These are phyloP conservation scores for Begonia fuchsioides DNA, from an alignment of 306 rosid species.

Conservation along the genomic window DNA sequence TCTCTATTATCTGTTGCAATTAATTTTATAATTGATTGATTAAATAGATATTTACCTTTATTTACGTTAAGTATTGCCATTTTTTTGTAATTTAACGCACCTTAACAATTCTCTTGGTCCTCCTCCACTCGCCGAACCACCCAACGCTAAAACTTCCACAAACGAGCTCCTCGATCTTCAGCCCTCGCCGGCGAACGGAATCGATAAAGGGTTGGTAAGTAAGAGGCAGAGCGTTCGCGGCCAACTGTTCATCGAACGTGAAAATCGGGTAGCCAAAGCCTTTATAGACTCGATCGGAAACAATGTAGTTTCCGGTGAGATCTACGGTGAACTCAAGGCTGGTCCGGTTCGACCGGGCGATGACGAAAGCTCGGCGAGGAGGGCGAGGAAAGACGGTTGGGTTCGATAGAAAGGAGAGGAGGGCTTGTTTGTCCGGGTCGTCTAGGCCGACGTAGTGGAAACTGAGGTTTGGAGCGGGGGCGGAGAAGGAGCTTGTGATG, in stretches of 20 bases:
- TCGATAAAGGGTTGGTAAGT: slow-evolving; percentile 11
- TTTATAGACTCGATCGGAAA: slow-evolving; percentile 13
- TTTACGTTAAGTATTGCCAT: too few relatives aligned
- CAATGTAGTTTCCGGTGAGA: slow-evolving; percentile 9
- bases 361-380: slow-evolving; percentile 37
- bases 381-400: slow-evolving; percentile 4
- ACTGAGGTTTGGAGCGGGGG: slow-evolving; percentile 8
- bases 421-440: slow-evolving; percentile 29
- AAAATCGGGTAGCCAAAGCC: slow-evolving; percentile 32
- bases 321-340: slow-evolving; percentile 32
- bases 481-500: slow-evolving; percentile 10
- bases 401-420: slow-evolving; percentile 32
- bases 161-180: slow-evolving; percentile 17
- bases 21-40: too few relatives aligned
- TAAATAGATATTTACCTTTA: too few relatives aligned
- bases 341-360: slow-evolving; percentile 20
- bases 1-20: too few relatives aligned
- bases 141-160: slow-evolving; percentile 17
- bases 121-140: slow-evolving; percentile 23
- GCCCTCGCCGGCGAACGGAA: slow-evolving; percentile 17
- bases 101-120: slow-evolving; percentile 7
- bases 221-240: slow-evolving; percentile 10
- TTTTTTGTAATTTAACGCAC: not conserved
- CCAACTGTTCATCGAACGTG: slow-evolving; percentile 13
- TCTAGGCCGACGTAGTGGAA: slow-evolving; percentile 43